Percentiles rank a stretch among this genome's conserved stretches.
Evolutionary conservation across 2,329 filamentous ascomycete genomes (phyloP).

Genomic region (Cephalotrichum gorgonifer): DNA sequence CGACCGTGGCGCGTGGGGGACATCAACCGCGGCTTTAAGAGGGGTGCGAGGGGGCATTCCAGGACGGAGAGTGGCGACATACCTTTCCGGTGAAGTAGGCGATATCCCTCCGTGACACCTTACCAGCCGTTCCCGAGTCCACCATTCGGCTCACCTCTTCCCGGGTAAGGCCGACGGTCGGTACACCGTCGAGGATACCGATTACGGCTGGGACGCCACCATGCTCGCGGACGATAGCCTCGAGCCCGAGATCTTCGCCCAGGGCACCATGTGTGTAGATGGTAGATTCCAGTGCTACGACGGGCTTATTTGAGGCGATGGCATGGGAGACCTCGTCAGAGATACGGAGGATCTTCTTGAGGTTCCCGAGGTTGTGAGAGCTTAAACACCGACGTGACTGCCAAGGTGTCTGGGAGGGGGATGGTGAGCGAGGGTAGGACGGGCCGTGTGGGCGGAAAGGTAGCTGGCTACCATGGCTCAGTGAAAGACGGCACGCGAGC

Average conservation of each 20-base stretch:
- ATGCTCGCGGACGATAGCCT: constrained; percentile 68
- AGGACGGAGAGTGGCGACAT: constrained; percentile 17
- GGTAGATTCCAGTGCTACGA: constrained; percentile 89
- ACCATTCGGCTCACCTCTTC: constrained; percentile 68
- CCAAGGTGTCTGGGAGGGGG: background rate
- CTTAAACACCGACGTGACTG: constrained; percentile 1
- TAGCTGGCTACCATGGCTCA: background rate
- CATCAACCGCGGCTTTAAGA: too few species aligned
- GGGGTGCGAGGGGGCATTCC: background rate
- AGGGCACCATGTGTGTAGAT: constrained; percentile 94
- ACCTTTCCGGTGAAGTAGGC: constrained; percentile 72
- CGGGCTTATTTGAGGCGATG: constrained; percentile 61
- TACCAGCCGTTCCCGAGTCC: constrained; percentile 56
- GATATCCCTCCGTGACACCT: constrained; percentile 81
- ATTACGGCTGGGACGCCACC: constrained; percentile 86
- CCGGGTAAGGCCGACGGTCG: constrained; percentile 64
- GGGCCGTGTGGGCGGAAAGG: background rate
- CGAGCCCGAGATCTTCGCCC: constrained; percentile 61
- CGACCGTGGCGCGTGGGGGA: background rate
- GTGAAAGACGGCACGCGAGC: background rate
- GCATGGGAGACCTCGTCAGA: constrained; percentile 79
- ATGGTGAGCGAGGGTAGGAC: background rate
- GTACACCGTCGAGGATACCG: constrained; percentile 74
- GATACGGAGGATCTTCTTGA: constrained; percentile 48
- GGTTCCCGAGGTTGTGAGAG: constrained; percentile 13